Conservation (phyloP, 345 rosid genomes). For the Punica granatum region DNA sequence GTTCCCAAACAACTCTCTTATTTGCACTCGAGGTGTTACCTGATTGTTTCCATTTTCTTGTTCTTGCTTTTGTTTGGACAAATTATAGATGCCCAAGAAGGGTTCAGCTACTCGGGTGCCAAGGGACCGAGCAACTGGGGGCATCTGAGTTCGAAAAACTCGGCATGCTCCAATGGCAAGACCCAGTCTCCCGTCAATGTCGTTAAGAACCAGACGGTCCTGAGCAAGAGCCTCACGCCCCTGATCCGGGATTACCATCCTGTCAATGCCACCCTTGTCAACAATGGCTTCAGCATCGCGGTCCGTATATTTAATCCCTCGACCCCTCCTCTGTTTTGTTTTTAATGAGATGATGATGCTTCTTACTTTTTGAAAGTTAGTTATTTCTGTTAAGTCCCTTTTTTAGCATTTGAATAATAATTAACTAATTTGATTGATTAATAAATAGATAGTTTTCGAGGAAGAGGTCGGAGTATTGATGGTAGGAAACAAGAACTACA, state of each 20-base stretch:
- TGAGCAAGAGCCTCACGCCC: constrained; percentile 20
- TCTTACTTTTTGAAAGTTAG: too few species aligned
- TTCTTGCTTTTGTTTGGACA: neutral
- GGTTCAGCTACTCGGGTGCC: constrained; percentile 33
- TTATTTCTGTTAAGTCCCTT: too few species aligned
- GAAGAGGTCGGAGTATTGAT: constrained; percentile 27
- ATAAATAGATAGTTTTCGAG: constrained; percentile 23
- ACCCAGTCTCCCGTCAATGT: constrained; percentile 69
- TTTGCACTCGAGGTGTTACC: neutral
- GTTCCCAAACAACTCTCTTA: too few species aligned
- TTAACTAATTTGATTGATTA: neutral
- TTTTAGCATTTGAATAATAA: too few species aligned
- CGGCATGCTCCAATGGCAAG: constrained; percentile 40
- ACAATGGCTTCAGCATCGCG: constrained; percentile 33
- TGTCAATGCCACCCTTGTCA: constrained; percentile 46
- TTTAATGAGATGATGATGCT: neutral
- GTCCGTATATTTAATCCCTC: constrained; percentile 15
- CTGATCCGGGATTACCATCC: constrained; percentile 28
- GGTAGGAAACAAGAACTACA: constrained; percentile 39
- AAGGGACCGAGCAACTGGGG: constrained; percentile 53
- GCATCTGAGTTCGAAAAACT: constrained; percentile 23
- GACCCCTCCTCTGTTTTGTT: neutral
- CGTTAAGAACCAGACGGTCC: constrained; percentile 13
- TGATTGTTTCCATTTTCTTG: neutral
- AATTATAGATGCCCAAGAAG: neutral